Evolutionary conservation across 1,284 basidiomycete genomes (phyloP).

Genomic region (Pterulicium gracile): DNA sequence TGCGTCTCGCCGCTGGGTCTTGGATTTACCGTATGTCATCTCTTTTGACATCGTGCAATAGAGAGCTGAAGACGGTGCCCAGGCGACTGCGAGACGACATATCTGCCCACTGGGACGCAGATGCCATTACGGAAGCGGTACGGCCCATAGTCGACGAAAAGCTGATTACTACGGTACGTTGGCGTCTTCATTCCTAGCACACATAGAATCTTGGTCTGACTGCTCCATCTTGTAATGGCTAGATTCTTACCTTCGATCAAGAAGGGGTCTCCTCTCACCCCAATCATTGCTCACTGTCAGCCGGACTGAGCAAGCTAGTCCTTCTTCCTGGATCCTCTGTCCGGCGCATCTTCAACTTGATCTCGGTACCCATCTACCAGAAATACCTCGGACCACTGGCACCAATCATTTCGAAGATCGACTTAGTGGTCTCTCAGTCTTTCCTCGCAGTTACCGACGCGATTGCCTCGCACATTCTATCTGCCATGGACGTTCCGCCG

Average conservation of each 20-base stretch:
- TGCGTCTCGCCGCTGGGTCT: conserved; percentile 39
- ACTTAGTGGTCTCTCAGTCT: conserved; percentile 5
- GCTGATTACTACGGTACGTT: conserved; percentile 50
- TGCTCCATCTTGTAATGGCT: too few relatives aligned
- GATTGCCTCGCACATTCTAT: background rate
- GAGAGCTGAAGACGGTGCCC: background rate
- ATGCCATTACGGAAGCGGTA: conserved; percentile 50
- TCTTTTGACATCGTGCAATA: conserved; percentile 1
- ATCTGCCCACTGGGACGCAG: conserved; percentile 52
- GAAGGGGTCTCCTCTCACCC: conserved; percentile 79
- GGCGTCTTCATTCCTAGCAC: too few relatives aligned
- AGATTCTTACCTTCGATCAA: conserved; percentile 90
- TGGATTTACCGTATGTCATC: conserved; percentile 63
- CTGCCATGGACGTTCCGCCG: conserved; percentile 5
- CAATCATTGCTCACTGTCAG: conserved; percentile 78
- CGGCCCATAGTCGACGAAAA: conserved; percentile 46
- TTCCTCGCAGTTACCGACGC: conserved; percentile 9
- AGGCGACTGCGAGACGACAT: conserved; percentile 79
- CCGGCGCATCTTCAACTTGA: conserved; percentile 46
- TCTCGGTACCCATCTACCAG: conserved; percentile 40
- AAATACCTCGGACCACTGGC: conserved; percentile 55
- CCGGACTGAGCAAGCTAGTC: conserved; percentile 38
- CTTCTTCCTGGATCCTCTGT: conserved; percentile 14
- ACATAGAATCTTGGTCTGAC: too few relatives aligned
- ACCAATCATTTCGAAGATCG: conserved; percentile 24